Evolutionary conservation across 306 rosid species (phyloP), one percentile per base, ranked within the genome.

Genomic region (Quercus agrifolia): DNA sequence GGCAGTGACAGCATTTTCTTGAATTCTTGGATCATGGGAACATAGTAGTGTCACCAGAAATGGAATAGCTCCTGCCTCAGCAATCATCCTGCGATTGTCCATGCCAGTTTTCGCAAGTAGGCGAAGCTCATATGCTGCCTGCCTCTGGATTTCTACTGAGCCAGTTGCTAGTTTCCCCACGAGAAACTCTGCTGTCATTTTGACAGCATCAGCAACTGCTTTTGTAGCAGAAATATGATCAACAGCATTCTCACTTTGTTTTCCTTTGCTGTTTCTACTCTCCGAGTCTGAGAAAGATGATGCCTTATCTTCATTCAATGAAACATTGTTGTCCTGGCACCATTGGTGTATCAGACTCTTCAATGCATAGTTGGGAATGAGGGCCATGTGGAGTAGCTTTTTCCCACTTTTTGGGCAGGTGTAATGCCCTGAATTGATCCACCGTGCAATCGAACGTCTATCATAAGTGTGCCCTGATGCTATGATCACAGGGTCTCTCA

Each of bases 91-190:
- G 51, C 97, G 82, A 71, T 90, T 92, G 35, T 86, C 86, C 97
- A 89, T 90, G 38, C 98, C 92, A 0, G 96, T 84, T 89, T 95
- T 95, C 0, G 97, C 94, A 2, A 95, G 97, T 35, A 95, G 73
- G 23, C 97, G 85, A 33, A 95, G 93, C 59, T 95, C 97, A 58
- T 92, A 95, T 0, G 99, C 99, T 1, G 99, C 97, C 75, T 92
- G 98, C 55, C 93, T 84, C 76, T 95, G 99, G 44, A 89, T 90
- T 41, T 91, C 94, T 7, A 86, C 86, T 0, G 98, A 95, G 9
- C 99, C 99, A 0, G 97, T 95, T 76, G 99, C 99, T 19, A 95
- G 80, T 83, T 95, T 95, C 62, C 99, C 99, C 25, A 95, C 99
- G 0, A 95, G 89, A 82, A 95, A 94, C 19, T 92, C 97, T 25